These are phyloP conservation scores for Hordeum pubiflorum DNA, from an alignment of 202 grass and related monocot genomes.

Conservation along the genomic window DNA sequence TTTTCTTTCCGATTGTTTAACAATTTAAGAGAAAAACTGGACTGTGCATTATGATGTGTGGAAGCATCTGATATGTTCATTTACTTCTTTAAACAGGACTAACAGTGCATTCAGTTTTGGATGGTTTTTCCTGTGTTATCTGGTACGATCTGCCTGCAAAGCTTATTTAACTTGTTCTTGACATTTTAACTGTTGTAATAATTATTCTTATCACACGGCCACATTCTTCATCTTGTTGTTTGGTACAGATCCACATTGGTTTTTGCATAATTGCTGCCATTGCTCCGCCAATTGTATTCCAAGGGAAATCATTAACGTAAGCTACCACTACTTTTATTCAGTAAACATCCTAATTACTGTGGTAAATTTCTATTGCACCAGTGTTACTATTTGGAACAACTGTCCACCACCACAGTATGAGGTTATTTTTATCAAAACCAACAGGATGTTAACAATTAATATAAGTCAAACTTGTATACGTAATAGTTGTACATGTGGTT, in stretches of 20 bases:
- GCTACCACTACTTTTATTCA: slow-evolving; percentile 15
- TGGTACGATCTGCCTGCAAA: slow-evolving; percentile 43
- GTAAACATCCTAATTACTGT: not conserved
- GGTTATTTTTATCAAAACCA: not conserved
- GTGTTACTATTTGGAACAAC: not conserved
- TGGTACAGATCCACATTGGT: slow-evolving; percentile 57
- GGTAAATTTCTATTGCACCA: not conserved
- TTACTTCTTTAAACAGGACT: slow-evolving; percentile 48
- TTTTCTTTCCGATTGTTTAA: not conserved
- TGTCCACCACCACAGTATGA: not conserved
- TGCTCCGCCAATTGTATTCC: slow-evolving; percentile 65
- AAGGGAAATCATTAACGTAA: slow-evolving; percentile 79
- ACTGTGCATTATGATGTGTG: not conserved
- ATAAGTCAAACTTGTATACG: not conserved
- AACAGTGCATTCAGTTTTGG: slow-evolving; percentile 78
- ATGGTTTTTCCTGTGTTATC: slow-evolving; percentile 68
- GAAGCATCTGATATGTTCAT: slow-evolving; percentile 12
- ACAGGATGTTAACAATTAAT: not conserved
- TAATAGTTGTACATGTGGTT: not conserved
- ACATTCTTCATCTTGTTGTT: slow-evolving; percentile 2
- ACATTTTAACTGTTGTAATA: slow-evolving; percentile 10
- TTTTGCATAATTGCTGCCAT: slow-evolving; percentile 88
- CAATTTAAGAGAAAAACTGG: not conserved
- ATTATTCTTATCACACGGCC: not conserved
- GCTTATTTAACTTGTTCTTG: not conserved